phyloP scores from a whole-genome alignment of 176 grass and related monocot genomes.

The Oropetium thomaeum region DNA sequence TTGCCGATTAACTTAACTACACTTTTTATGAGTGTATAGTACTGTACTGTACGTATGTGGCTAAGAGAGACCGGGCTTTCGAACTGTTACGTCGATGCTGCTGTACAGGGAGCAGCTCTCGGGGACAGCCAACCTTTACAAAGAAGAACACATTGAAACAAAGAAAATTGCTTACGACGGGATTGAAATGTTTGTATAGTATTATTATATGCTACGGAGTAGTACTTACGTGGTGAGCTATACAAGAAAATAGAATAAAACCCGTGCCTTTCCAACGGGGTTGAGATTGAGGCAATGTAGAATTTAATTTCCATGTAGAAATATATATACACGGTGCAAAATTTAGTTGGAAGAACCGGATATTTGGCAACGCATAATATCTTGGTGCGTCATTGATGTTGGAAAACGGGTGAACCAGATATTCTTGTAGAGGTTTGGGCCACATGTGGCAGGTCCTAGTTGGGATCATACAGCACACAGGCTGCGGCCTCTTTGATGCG shows the following conservation, averaged over 20 bases:
- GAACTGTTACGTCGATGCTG: slow-evolving; percentile 20
- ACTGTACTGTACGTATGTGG: not conserved
- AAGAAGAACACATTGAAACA: not conserved
- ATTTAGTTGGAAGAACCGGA: no score
- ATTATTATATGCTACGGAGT: no score
- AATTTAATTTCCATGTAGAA: not conserved
- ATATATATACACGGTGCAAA: not conserved
- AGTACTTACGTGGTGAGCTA: not conserved
- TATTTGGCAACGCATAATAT: no score
- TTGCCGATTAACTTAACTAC: not conserved
- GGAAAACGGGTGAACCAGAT: no score
- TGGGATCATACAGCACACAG: no score
- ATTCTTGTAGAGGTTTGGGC: no score
- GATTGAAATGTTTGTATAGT: not conserved
- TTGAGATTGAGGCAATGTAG: not conserved
- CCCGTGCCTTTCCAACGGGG: not conserved
- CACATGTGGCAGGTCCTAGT: no score
- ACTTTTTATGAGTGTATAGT: no score
- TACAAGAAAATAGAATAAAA: not conserved
- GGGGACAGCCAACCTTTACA: slow-evolving; percentile 22
- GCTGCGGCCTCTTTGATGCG: no score
- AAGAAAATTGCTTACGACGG: no score
- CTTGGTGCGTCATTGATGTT: no score
- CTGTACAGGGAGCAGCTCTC: slow-evolving; percentile 22
- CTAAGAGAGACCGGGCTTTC: slow-evolving; percentile 11